Evolutionary conservation across 331 rosid species (phyloP), one percentile per base, ranked within the genome.

Genomic region (Pyracantha coccinea): DNA sequence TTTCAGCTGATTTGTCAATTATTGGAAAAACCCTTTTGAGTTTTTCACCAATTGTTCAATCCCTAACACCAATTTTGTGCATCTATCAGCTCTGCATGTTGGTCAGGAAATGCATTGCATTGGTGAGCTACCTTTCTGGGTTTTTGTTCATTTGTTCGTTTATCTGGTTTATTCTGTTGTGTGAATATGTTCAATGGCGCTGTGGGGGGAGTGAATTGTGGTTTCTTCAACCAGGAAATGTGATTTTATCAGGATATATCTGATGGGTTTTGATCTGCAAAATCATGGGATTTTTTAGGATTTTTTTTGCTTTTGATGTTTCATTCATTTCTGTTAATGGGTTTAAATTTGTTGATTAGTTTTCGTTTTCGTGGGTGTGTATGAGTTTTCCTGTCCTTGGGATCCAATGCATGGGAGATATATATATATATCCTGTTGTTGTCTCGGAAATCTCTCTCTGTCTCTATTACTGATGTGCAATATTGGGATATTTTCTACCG

Each of bases 371-470:
- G 57, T 27, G 13, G 47, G 60, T 79, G 68, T 66, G 60, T 77
- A n/a, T 66, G 74, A 59, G 73, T 55, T 71, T 74, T 65, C 55
- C 35, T 75, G 84, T 28, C 77, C 76, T 16, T 70, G 25, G 76
- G 15, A 69, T 68, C 74, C 66, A 68, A 72, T 86, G 89, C 88
- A 88, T 86, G 88, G 73, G 57, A 75, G 59, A 70, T 45, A 45
- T 45, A 54, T 80, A 47, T 71, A 45, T 70, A 47, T 71, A 45
- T 70, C 63, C 66, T 71, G 44, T 78, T 33, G 38, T 69, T 72
- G 63, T 33, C 78, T 69, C 19, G 45, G 7, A 57, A 63, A 60
- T 57, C 44, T 54, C 32, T 7, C 20, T 55, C 41, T 15, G 25
- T 9, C 27, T 72, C 52, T 67, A 11, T 60, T 54, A 75, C 61